A percentile compares a stretch with the other conserved stretches of the same genome.
Evolutionary conservation across 2,329 filamentous ascomycete species (phyloP).

Genomic region (Domatiomyces globalis): DNA sequence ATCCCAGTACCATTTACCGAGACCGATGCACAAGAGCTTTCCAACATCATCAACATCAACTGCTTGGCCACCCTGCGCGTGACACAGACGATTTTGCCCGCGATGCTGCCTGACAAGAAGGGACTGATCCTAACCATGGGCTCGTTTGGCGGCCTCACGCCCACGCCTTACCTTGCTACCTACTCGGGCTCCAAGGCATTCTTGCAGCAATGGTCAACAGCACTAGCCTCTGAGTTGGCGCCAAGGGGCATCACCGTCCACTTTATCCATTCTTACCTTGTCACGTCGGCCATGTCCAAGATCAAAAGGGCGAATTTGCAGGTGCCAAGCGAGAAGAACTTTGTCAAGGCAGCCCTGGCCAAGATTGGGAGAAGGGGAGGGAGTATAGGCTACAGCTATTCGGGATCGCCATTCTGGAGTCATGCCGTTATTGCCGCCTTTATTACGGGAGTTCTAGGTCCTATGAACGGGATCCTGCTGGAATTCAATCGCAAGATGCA

Average conservation of each 20-base stretch:
- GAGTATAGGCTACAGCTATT: constrained; percentile 65
- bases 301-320: constrained; percentile 62
- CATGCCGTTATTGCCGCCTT: constrained; percentile 82
- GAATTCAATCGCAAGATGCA: constrained; percentile 58
- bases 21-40: constrained; percentile 65
- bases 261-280: constrained; percentile 79
- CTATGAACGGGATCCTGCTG: constrained; percentile 44
- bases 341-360: constrained; percentile 62
- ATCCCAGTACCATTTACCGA: constrained; percentile 82
- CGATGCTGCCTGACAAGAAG: constrained; percentile 68
- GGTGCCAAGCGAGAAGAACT: constrained; percentile 67
- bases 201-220: constrained; percentile 86
- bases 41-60: constrained; percentile 89
- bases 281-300: constrained; percentile 96
- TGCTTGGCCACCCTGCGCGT: constrained; percentile 79
- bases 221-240: constrained; percentile 69
- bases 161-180: constrained; percentile 81
- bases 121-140: constrained; percentile 95
- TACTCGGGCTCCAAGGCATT: constrained; percentile 98
- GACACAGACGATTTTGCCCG: constrained; percentile 70
- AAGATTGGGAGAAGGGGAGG: constrained; percentile 70
- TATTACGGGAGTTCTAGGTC: constrained; percentile 44
- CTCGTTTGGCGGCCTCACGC: constrained; percentile 83
- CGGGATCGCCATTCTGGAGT: constrained; percentile 84
- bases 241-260: constrained; percentile 76